A percentile compares a stretch with the other conserved stretches of the same genome.
phyloP scores from a whole-genome alignment of 441 rosid species.

The Croton setiger region DNA sequence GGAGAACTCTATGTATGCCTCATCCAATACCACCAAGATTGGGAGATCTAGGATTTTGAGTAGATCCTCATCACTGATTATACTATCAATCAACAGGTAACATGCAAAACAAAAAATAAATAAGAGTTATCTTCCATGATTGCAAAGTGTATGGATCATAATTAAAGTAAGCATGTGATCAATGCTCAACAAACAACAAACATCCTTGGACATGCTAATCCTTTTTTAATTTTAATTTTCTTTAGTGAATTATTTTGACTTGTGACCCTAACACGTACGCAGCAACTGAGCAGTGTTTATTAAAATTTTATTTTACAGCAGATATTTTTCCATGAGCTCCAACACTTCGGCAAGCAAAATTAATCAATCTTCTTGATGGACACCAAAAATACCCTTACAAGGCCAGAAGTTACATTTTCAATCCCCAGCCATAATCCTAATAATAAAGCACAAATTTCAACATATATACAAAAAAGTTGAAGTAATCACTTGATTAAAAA shows the following conservation, averaged over 20 bases:
- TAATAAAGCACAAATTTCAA: neutral
- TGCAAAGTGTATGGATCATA: neutral
- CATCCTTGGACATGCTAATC: neutral
- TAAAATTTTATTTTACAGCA: neutral
- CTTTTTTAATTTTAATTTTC: neutral
- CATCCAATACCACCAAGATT: constrained; percentile 87
- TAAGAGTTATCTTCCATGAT: neutral
- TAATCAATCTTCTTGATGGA: neutral
- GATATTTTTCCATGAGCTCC: neutral
- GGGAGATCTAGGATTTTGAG: constrained; percentile 79
- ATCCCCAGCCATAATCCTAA: neutral
- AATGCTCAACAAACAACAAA: neutral
- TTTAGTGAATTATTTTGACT: neutral
- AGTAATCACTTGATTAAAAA: neutral
- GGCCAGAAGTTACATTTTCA: neutral
- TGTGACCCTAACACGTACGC: neutral
- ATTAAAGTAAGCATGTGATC: neutral
- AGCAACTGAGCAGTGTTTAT: neutral
- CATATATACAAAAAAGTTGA: neutral
- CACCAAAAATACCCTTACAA: neutral
- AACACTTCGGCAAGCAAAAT: neutral
- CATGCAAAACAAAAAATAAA: constrained; percentile 3
- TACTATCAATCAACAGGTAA: constrained; percentile 33
- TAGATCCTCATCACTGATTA: constrained; percentile 78
- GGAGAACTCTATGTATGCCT: constrained; percentile 92